Evolutionary conservation across 257 asterid species (phyloP).

Genomic region (Solanum gracilifrons): DNA sequence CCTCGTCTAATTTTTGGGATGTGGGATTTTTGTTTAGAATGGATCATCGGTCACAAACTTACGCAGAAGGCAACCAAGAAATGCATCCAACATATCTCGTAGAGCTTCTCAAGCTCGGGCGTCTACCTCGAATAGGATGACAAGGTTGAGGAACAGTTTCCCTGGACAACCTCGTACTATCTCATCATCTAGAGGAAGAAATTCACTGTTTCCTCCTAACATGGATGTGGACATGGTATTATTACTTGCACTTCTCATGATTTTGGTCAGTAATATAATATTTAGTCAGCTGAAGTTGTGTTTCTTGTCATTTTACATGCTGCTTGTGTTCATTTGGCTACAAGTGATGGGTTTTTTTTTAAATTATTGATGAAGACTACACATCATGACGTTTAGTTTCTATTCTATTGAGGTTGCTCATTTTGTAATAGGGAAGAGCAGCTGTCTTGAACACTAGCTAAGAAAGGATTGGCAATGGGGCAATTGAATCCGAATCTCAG

Average conservation of each 20-base stretch:
- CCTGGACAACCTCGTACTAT: constrained; percentile 58
- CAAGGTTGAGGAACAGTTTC: constrained; percentile 62
- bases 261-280: neutral
- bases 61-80: constrained; percentile 34
- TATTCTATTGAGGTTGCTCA: neutral
- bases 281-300: neutral
- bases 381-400: neutral
- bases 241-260: constrained; percentile 1
- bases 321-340: neutral
- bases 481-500: neutral
- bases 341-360: neutral
- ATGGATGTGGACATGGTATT: constrained; percentile 82
- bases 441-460: neutral
- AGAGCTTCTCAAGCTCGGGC: constrained; percentile 38
- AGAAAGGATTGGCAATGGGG: neutral
- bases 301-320: neutral
- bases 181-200: constrained; percentile 11
- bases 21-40: constrained; percentile 32
- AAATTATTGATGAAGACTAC: neutral
- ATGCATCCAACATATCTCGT: constrained; percentile 27
- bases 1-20: neutral
- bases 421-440: neutral
- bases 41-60: constrained; percentile 18
- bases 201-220: constrained; percentile 53
- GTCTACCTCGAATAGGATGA: constrained; percentile 36